Evolutionary conservation across 2,329 filamentous ascomycete species (phyloP).

Genomic region (Didymella segeticola): DNA sequence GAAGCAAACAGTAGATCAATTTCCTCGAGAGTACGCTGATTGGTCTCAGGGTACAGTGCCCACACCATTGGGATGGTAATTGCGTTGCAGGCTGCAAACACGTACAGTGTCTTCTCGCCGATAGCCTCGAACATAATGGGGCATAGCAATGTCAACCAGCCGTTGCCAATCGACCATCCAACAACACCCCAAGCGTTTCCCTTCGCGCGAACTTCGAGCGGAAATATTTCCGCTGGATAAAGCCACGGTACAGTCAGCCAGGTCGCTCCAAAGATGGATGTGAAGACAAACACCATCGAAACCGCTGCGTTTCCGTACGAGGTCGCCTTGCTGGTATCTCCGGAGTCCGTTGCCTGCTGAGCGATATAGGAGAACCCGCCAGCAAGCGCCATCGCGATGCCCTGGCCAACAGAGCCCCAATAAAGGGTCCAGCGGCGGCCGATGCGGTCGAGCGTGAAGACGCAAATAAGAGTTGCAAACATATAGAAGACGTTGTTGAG

Average conservation of each 20-base stretch:
- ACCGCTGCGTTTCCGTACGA: slow-evolving; percentile 70
- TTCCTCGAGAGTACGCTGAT: slow-evolving; percentile 75
- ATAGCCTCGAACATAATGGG: slow-evolving; percentile 63
- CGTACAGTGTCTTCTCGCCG: slow-evolving; percentile 74
- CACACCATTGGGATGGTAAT: slow-evolving; percentile 73
- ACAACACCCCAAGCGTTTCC: slow-evolving; percentile 79
- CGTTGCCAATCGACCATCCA: slow-evolving; percentile 78
- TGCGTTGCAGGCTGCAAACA: slow-evolving; percentile 73
- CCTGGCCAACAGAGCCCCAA: slow-evolving; percentile 70
- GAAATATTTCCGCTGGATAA: slow-evolving; percentile 77
- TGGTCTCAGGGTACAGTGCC: slow-evolving; percentile 77
- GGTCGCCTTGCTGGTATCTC: slow-evolving; percentile 55
- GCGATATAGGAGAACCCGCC: slow-evolving; percentile 67
- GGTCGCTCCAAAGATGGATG: slow-evolving; percentile 68
- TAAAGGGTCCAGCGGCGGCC: slow-evolving; percentile 73
- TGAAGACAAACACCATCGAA: slow-evolving; percentile 75
- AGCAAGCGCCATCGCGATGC: slow-evolving; percentile 71
- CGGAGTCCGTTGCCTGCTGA: slow-evolving; percentile 56
- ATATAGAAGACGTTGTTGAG: slow-evolving; percentile 63
- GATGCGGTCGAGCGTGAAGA: slow-evolving; percentile 73
- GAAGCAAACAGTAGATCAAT: slow-evolving; percentile 76
- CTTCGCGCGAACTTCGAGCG: slow-evolving; percentile 72
- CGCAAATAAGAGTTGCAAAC: slow-evolving; percentile 71
- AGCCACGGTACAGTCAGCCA: slow-evolving; percentile 66
- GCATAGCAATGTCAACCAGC: slow-evolving; percentile 61